Conservation (phyloP, 2,329 filamentous ascomycete genomes). For the Onygenales sp. region DNA sequence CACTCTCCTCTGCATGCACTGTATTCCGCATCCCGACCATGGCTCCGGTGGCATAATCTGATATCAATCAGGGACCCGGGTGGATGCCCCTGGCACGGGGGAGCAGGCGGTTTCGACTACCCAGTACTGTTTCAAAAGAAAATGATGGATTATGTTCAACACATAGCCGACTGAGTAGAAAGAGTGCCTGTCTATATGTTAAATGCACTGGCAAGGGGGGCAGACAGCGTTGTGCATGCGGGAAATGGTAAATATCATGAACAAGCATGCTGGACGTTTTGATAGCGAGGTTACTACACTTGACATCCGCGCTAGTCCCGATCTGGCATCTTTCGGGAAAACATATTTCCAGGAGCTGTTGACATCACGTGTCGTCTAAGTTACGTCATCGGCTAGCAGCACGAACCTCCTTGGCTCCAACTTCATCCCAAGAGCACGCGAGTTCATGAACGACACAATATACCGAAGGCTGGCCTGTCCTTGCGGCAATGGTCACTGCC, state of each 20-base stretch:
- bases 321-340: not conserved
- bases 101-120: not conserved
- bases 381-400: not conserved
- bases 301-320: not conserved
- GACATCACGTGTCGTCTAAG: not conserved
- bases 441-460: slow-evolving; percentile 2
- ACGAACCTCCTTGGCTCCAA: not conserved
- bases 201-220: not conserved
- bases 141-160: not conserved
- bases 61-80: not conserved
- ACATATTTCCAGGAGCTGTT: not conserved
- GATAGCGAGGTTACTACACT: too few species aligned
- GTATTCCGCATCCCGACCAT: slow-evolving; percentile 50
- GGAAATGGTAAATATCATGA: not conserved
- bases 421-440: not conserved
- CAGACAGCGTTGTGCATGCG: not conserved
- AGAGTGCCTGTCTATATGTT: too few species aligned
- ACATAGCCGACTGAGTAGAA: not conserved
- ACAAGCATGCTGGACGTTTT: not conserved
- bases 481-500: slow-evolving; percentile 25
- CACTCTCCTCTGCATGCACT: slow-evolving; percentile 56
- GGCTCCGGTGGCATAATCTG: slow-evolving; percentile 6
- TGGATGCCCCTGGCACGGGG: not conserved
- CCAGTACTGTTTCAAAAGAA: not conserved
- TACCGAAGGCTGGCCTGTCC: slow-evolving; percentile 13